Evolutionary conservation across 768 basidiomycete species (phyloP).

Genomic region (Dendrothele bispora): DNA sequence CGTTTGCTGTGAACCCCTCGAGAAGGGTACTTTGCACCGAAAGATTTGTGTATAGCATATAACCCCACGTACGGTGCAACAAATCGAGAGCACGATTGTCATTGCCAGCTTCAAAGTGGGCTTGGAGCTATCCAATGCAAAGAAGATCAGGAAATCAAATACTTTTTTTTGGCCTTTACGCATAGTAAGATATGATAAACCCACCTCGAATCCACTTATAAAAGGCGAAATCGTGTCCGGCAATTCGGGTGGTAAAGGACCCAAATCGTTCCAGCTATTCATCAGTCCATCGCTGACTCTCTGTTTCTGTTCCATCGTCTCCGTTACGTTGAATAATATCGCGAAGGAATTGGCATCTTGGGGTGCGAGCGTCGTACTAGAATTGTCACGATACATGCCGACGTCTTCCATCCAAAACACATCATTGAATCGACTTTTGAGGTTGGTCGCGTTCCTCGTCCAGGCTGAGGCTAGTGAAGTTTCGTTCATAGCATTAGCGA

Average conservation of each 20-base stretch:
- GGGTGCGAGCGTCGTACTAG: conserved; percentile 49
- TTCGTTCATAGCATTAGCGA: conserved; percentile 40
- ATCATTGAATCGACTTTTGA: conserved; percentile 50
- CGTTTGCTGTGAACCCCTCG: conserved; percentile 59
- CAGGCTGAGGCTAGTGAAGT: conserved; percentile 35
- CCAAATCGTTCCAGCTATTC: conserved; percentile 53
- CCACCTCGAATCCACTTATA: conserved; percentile 57
- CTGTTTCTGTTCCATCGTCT: conserved; percentile 33
- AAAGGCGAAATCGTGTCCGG: conserved; percentile 62
- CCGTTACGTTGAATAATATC: conserved; percentile 51
- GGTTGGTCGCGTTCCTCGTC: conserved; percentile 43
- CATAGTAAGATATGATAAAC: conserved; percentile 6
- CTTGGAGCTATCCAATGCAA: conserved; percentile 42
- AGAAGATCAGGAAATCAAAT: neutral
- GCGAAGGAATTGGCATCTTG: conserved; percentile 63
- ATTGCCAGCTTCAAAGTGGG: conserved; percentile 55
- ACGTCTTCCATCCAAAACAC: conserved; percentile 49
- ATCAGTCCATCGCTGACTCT: conserved; percentile 46
- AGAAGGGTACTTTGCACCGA: conserved; percentile 58
- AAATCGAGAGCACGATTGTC: conserved; percentile 53
- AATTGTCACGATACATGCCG: conserved; percentile 57
- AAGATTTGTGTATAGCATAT: conserved; percentile 55
- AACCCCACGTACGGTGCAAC: conserved; percentile 56
- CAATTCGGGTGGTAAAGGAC: conserved; percentile 54
- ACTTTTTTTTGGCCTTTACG: neutral